phyloP scores from a whole-genome alignment of 2,329 filamentous ascomycete genomes.

The Fusarium proliferatum region DNA sequence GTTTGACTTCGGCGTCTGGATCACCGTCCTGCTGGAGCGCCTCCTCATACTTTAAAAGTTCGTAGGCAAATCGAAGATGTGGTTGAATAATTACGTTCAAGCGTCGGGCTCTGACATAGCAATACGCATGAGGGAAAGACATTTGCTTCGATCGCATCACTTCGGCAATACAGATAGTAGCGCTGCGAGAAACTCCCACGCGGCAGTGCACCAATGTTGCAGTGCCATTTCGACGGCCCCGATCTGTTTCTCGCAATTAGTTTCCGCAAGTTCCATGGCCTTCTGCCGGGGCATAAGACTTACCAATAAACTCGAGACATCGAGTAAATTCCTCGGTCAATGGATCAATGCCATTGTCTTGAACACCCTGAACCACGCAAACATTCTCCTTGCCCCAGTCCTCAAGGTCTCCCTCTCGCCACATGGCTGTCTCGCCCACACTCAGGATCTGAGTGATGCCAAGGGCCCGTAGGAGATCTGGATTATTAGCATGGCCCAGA shows the following conservation, averaged over 20 bases:
- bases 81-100: constrained; percentile 99
- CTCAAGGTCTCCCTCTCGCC: constrained; percentile 77
- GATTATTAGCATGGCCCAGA: constrained; percentile 92
- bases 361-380: constrained; percentile 84
- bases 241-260: constrained; percentile 65
- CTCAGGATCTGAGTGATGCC: constrained; percentile 91
- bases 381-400: constrained; percentile 83
- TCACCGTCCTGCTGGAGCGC: constrained; percentile 67
- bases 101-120: constrained; percentile 90
- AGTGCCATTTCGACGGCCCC: constrained; percentile 78
- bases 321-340: constrained; percentile 85
- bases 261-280: neutral
- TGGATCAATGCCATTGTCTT: constrained; percentile 97
- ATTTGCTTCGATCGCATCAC: constrained; percentile 86
- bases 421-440: constrained; percentile 88
- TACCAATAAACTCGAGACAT: constrained; percentile 93
- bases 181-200: constrained; percentile 93
- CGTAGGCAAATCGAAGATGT: constrained; percentile 93
- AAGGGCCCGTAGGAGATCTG: constrained; percentile 79
- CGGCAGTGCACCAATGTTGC: constrained; percentile 96
- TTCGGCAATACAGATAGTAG: constrained; percentile 98
- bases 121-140: constrained; percentile 93
- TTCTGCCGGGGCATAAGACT: constrained; percentile 50
- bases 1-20: constrained; percentile 60
- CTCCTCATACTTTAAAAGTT: constrained; percentile 97